Evolutionary conservation across 768 basidiomycete species (phyloP), one percentile per base, ranked within the genome.

Genomic region (Mycena indigotica): DNA sequence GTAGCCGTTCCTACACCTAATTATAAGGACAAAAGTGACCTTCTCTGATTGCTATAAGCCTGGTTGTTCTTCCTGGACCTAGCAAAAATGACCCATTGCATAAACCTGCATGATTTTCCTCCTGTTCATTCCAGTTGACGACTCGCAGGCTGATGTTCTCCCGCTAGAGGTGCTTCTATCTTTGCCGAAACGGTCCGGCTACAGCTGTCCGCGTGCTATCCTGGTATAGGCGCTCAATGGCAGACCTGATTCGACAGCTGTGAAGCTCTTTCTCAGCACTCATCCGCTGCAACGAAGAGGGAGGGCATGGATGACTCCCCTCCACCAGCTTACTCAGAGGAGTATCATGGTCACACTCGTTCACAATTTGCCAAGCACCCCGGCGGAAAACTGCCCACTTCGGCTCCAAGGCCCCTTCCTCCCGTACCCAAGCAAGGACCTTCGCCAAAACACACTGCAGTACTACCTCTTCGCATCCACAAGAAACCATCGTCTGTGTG

Each of bases 1-100:
- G 19, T 93, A 74, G 70, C 28, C 17, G 5, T 21, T 23, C 23
- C n/a, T 48, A 49, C 41, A 12, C 56, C 51, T 61, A 58, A 40
- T 24, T n/a, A 28, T 38, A 13, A 50, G 23, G 5, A 26, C n/a
- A n/a, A 12, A 21, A 15, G 16, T 45, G 12, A 8, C 24, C 25
- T 28, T 48, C 46, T 48, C n/a, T 48, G 46, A 48, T 48, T 48
- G 46, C 46, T n/a, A 23, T 48, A 26, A 24, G 21, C 25, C 19
- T 48, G 13, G 4, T 48, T 26, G 6, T 35, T 17, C 32, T 35
- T 17, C 10, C 32, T 35, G 32, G 32, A 17, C 17, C 32, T 35
- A n/a, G n/a, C n/a, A n/a, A n/a, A n/a, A n/a, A n/a, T n/a, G 35
- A 38, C 35, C 35, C 35, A n/a, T n/a, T 10, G 35, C 35, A 38